These are phyloP conservation scores for Scedosporium dehoogii DNA, from an alignment of 2,329 filamentous ascomycete species.

Conservation along the genomic window DNA sequence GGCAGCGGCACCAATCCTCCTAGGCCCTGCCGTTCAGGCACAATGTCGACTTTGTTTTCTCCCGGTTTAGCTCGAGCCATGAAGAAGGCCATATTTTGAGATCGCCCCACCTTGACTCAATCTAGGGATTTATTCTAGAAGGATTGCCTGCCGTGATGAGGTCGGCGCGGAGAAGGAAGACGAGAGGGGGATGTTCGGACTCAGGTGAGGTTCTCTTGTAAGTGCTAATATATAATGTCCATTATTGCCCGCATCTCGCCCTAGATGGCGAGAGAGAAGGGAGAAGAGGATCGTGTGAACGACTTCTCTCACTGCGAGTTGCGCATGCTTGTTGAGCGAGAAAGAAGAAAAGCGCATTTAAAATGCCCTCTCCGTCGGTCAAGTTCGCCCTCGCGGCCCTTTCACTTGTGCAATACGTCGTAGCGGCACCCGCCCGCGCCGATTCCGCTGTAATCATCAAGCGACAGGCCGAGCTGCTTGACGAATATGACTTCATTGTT, in stretches of 20 bases:
- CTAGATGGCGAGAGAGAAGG: not conserved
- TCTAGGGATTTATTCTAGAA: slow-evolving; percentile 1
- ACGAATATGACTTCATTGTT: slow-evolving; percentile 13
- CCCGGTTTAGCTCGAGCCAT: not conserved
- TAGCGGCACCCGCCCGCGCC: not conserved
- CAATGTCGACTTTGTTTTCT: not conserved
- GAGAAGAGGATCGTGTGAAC: not conserved
- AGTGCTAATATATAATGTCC: not conserved
- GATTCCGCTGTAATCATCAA: slow-evolving; percentile 3
- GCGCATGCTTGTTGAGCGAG: not conserved
- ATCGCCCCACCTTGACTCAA: not conserved
- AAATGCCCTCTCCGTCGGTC: not conserved
- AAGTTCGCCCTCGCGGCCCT: slow-evolving; percentile 2
- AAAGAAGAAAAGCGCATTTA: not conserved
- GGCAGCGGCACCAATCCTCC: not conserved
- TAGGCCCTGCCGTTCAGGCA: not conserved
- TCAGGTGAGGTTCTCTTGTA: not conserved
- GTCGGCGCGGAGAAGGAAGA: not conserved
- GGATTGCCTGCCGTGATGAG: not conserved
- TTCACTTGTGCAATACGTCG: not conserved
- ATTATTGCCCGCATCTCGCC: not conserved
- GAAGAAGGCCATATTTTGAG: not conserved
- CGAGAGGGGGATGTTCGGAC: not conserved
- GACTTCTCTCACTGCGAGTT: not conserved
- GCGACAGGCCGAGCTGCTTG: slow-evolving; percentile 7